Percentiles rank a stretch among this genome's conserved stretches.
Conservation (phyloP, 2,329 filamentous ascomycete genomes). For the Ascocoryne sarcoides region DNA sequence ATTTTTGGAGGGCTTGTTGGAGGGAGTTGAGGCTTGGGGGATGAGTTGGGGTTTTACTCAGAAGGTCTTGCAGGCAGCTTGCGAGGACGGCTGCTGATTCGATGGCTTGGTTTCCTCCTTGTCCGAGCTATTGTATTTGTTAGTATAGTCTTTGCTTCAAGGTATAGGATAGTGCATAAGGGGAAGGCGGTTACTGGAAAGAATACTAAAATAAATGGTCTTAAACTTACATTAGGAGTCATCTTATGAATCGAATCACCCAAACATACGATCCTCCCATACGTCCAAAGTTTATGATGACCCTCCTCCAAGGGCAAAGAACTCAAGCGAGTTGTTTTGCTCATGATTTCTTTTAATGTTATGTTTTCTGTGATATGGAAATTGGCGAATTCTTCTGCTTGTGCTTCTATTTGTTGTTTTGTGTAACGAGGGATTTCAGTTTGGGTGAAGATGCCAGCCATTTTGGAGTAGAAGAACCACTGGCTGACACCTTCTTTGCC, state of each 20-base stretch:
- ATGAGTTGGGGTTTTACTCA: neutral
- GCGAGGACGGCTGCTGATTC: slow-evolving; percentile 31
- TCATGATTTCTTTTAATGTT: slow-evolving; percentile 12
- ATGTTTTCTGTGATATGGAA: slow-evolving; percentile 11
- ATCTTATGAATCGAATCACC: slow-evolving; percentile 25
- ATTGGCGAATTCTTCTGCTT: slow-evolving; percentile 8
- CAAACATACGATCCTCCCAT: slow-evolving; percentile 17
- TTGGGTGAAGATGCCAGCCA: slow-evolving; percentile 8
- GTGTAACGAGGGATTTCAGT: slow-evolving; percentile 15
- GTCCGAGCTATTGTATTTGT: slow-evolving; percentile 22
- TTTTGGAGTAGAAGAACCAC: slow-evolving; percentile 20
- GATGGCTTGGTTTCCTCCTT: slow-evolving; percentile 34
- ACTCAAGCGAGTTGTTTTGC: slow-evolving; percentile 2
- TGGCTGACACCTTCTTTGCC: slow-evolving; percentile 8
- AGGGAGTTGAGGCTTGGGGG: neutral
- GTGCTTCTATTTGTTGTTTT: slow-evolving; percentile 6
- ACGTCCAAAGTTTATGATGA: slow-evolving; percentile 18
- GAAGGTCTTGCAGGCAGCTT: slow-evolving; percentile 21
- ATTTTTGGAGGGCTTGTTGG: slow-evolving; percentile 1
- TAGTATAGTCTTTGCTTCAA: neutral
- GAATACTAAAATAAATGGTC: neutral
- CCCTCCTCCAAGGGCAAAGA: slow-evolving; percentile 16
- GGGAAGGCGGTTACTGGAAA: too few species aligned
- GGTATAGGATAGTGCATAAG: too few species aligned
- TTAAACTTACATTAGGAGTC: slow-evolving; percentile 23